Base-by-base conservation (phyloP, 2,329 filamentous ascomycete genomes). In the Bipolaris bicolor region DNA sequence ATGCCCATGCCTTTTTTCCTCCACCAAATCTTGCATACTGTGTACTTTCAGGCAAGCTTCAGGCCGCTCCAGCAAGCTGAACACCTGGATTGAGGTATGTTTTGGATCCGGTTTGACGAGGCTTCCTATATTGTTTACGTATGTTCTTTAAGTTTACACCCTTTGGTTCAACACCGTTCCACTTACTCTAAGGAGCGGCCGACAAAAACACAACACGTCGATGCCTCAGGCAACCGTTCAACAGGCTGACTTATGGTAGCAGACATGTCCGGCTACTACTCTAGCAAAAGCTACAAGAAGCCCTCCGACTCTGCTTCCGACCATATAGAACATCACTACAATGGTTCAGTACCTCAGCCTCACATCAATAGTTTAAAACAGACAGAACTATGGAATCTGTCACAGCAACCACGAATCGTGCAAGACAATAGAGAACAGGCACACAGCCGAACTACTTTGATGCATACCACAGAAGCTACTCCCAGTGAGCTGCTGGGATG, bases 211-310 rank as follows among this genome's bases (percentile, higher is more conserved):
- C 22, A 15, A 26, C 33, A 52, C 55, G 46, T 37, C 43, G 45
- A 39, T 52, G 57, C 60, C 53, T 61, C 39, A 45, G 55, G 59
- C 55, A 59, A 31, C 22, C 16, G 7, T 46, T 43, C 33, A 53
- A 33, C 36, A 58, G 57, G 68, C 70, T 75, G 63, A 75, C 66
- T 44, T 37, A 29, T 22, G 34, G 33, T 53, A 68, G 70, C 39
- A 64, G 60, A 58, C 48, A 76, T 76, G 73, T 62, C 70, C 22
- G 67, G 69, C 29, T 55, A 43, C 65, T 63, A 70, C 43, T 54
- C 55, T 24, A 66, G 61, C 51, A 59, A 57, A 41, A 49, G 39
- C 45, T 60, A 44, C 29, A 37, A 33, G 13, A 63, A 62, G 24
- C 24, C 40, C 6, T 66, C 72, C 55, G 58, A 62, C 33, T 60